Percentiles rank a stretch among this genome's conserved stretches.
Evolutionary conservation across 2,329 filamentous ascomycete genomes (phyloP).

Genomic region (Penicillium sp.): DNA sequence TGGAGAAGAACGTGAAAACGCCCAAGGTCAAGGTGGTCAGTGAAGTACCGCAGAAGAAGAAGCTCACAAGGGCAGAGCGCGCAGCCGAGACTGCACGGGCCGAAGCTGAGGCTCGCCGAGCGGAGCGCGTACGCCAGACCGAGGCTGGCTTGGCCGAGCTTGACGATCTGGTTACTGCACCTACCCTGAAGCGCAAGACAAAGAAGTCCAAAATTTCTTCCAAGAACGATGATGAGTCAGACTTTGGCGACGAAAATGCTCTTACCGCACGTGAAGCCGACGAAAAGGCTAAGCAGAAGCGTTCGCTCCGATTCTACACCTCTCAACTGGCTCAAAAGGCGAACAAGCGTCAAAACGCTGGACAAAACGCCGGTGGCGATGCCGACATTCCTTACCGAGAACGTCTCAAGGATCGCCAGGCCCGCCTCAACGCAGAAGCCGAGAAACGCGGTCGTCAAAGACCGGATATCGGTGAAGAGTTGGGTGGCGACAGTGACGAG

Average conservation of each 20-base stretch:
- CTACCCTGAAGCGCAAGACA: constrained; percentile 42
- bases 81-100: constrained; percentile 50
- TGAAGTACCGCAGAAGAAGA: constrained; percentile 33
- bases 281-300: constrained; percentile 84
- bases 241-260: constrained; percentile 84
- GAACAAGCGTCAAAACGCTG: constrained; percentile 64
- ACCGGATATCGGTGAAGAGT: constrained; percentile 56
- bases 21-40: constrained; percentile 35
- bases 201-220: constrained; percentile 28
- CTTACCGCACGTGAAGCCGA: constrained; percentile 73
- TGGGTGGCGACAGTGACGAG: constrained; percentile 65
- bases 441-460: constrained; percentile 70
- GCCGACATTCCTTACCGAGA: constrained; percentile 72
- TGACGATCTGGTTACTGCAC: constrained; percentile 52
- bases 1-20: constrained; percentile 20
- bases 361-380: constrained; percentile 57
- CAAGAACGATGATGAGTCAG: constrained; percentile 59
- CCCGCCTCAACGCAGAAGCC: constrained; percentile 80
- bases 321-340: constrained; percentile 94
- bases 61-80: constrained; percentile 44
- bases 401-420: constrained; percentile 76
- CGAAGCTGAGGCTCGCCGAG: constrained; percentile 48
- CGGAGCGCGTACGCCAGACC: constrained; percentile 49
- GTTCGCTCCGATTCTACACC: constrained; percentile 93
- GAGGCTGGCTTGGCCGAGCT: constrained; percentile 71